Evolutionary conservation across 2,329 filamentous ascomycete genomes (phyloP).

Genomic region (Talaromyces rugulosus): DNA sequence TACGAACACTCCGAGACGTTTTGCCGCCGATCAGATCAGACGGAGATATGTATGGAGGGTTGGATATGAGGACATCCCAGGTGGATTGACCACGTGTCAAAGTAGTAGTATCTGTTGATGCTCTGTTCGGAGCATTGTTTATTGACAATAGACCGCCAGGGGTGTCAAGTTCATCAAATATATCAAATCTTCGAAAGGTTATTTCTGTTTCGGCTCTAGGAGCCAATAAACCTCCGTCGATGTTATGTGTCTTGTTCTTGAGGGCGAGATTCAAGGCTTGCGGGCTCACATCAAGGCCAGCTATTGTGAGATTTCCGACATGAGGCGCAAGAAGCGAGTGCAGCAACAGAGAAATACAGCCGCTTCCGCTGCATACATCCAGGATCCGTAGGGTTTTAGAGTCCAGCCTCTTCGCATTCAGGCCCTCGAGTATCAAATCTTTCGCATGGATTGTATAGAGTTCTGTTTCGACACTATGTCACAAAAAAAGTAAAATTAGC

Average conservation of each 20-base stretch:
- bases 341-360: constrained; percentile 80
- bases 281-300: constrained; percentile 70
- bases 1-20: constrained; percentile 70
- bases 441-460: constrained; percentile 59
- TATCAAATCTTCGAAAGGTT: constrained; percentile 45
- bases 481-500: background rate
- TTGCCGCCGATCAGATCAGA: constrained; percentile 54
- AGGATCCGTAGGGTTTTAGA: constrained; percentile 56
- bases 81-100: background rate
- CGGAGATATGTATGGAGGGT: constrained; percentile 85
- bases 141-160: constrained; percentile 8
- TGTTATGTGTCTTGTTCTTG: constrained; percentile 59
- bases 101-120: background rate
- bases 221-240: constrained; percentile 23
- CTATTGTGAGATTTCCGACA: constrained; percentile 46
- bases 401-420: background rate
- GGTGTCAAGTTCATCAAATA: constrained; percentile 24
- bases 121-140: background rate
- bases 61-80: constrained; percentile 71
- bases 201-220: constrained; percentile 31
- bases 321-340: constrained; percentile 54
- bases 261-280: constrained; percentile 62
- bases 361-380: constrained; percentile 86
- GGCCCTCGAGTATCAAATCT: constrained; percentile 32
- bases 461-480: constrained; percentile 62